Evolutionary conservation across 2,329 filamentous ascomycete genomes (phyloP).

Genomic region (Xylaria multiplex): DNA sequence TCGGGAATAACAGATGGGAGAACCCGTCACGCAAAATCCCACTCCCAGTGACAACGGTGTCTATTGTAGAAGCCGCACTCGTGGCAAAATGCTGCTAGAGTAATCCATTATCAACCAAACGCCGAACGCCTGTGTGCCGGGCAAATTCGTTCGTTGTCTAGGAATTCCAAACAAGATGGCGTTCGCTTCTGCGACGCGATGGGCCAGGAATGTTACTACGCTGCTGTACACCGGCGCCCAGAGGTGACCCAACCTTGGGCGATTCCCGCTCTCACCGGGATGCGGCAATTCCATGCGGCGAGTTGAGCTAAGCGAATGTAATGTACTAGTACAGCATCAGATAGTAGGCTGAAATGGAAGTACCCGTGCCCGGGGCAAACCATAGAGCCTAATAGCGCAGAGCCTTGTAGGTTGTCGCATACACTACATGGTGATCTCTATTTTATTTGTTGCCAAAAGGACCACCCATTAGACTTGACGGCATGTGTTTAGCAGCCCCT

Average conservation of each 20-base stretch:
- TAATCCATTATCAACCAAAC: slow-evolving; percentile 9
- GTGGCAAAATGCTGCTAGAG: slow-evolving; percentile 1
- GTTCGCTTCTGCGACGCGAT: slow-evolving; percentile 10
- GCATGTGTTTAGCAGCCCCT: slow-evolving; percentile 13
- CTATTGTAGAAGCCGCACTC: background rate
- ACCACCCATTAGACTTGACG: background rate
- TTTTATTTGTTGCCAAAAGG: slow-evolving; percentile 10
- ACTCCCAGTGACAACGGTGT: background rate
- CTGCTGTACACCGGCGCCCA: slow-evolving; percentile 1
- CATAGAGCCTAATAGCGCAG: slow-evolving; percentile 2
- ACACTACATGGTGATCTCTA: slow-evolving; percentile 24
- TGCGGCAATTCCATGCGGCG: slow-evolving; percentile 29
- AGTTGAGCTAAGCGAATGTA: slow-evolving; percentile 20
- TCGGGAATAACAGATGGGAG: background rate
- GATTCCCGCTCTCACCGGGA: slow-evolving; percentile 16
- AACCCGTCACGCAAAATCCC: background rate
- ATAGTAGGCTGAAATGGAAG: slow-evolving; percentile 5
- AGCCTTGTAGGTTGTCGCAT: background rate
- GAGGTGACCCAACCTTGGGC: slow-evolving; percentile 14
- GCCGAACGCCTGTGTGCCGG: slow-evolving; percentile 5
- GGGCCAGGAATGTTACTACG: slow-evolving; percentile 3
- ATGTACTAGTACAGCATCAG: background rate
- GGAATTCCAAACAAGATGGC: slow-evolving; percentile 16
- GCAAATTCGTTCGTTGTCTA: slow-evolving; percentile 10
- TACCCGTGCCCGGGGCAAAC: slow-evolving; percentile 9